Conservation (phyloP, 2,329 filamentous ascomycete genomes). For the Thielaviopsis punctulata region DNA sequence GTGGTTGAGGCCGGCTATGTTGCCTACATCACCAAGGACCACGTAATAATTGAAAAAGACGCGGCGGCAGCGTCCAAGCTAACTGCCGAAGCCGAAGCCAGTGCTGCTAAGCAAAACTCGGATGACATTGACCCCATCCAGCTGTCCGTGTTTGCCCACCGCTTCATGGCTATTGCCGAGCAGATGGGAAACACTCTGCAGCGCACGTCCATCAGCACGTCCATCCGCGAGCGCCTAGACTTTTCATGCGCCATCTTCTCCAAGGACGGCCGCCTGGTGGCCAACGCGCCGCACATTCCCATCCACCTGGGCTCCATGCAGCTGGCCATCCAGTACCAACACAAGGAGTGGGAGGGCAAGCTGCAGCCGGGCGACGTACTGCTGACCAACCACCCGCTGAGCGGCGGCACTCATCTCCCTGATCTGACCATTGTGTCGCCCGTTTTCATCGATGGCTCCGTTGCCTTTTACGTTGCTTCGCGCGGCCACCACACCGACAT, state of each 20-base stretch:
- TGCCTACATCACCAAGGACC: constrained; percentile 20
- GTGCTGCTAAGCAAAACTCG: constrained; percentile 22
- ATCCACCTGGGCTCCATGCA: constrained; percentile 66
- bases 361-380: constrained; percentile 22
- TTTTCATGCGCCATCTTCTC: constrained; percentile 71
- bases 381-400: constrained; percentile 20
- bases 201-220: constrained; percentile 61
- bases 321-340: constrained; percentile 57
- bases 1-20: constrained; percentile 36
- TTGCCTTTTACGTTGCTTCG: constrained; percentile 18
- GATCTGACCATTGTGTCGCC: constrained; percentile 23
- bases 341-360: constrained; percentile 36
- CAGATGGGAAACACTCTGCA: constrained; percentile 70
- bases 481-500: constrained; percentile 27
- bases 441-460: constrained; percentile 25
- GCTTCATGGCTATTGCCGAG: constrained; percentile 73
- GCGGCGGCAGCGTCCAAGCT: not conserved
- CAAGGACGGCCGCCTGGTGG: constrained; percentile 53
- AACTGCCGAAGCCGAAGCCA: not conserved
- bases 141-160: constrained; percentile 59
- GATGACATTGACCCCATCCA: constrained; percentile 28
- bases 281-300: constrained; percentile 59
- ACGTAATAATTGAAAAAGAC: constrained; percentile 21
- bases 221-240: constrained; percentile 66
- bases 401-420: constrained; percentile 23